Evolutionary conservation across 2,329 filamentous ascomycete species (phyloP).

Genomic region (Phaeosphaeriaceae sp.): DNA sequence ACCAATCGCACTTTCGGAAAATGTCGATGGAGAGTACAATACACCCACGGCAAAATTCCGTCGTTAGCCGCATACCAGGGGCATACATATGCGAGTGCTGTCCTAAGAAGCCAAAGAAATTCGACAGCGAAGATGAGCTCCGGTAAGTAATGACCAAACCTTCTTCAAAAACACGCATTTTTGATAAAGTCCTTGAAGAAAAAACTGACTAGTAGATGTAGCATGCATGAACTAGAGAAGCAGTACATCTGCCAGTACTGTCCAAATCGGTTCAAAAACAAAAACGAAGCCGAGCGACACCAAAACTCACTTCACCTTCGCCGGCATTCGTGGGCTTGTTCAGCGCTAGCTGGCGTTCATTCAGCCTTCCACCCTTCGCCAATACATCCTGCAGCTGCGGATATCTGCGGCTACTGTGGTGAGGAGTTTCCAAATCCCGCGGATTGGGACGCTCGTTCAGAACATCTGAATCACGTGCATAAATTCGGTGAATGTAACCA

Average conservation of each 20-base stretch:
- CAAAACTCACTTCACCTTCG: slow-evolving; percentile 94
- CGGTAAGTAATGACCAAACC: slow-evolving; percentile 66
- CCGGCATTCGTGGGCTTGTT: slow-evolving; percentile 96
- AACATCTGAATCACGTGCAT: slow-evolving; percentile 88
- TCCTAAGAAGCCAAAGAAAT: slow-evolving; percentile 96
- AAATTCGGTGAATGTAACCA: slow-evolving; percentile 99
- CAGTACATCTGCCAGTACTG: slow-evolving; percentile 95
- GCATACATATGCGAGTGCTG: slow-evolving; percentile 89
- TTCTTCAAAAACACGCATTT: slow-evolving; percentile 39
- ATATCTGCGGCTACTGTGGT: slow-evolving; percentile 94
- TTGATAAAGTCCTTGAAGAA: neutral
- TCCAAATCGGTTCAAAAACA: slow-evolving; percentile 97
- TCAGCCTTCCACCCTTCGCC: slow-evolving; percentile 88
- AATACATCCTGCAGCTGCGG: slow-evolving; percentile 66
- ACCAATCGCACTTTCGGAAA: slow-evolving; percentile 53
- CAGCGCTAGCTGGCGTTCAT: slow-evolving; percentile 75
- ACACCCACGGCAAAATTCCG: slow-evolving; percentile 58
- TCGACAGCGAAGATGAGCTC: slow-evolving; percentile 83
- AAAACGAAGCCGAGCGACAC: slow-evolving; percentile 96
- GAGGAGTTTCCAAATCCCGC: slow-evolving; percentile 88
- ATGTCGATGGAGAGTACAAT: slow-evolving; percentile 55
- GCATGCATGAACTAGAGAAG: slow-evolving; percentile 90
- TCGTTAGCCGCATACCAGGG: slow-evolving; percentile 62
- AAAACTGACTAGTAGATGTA: slow-evolving; percentile 51
- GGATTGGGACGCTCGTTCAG: slow-evolving; percentile 86